phyloP scores from a whole-genome alignment of 306 rosid genomes.

The Cajanus cajan region DNA sequence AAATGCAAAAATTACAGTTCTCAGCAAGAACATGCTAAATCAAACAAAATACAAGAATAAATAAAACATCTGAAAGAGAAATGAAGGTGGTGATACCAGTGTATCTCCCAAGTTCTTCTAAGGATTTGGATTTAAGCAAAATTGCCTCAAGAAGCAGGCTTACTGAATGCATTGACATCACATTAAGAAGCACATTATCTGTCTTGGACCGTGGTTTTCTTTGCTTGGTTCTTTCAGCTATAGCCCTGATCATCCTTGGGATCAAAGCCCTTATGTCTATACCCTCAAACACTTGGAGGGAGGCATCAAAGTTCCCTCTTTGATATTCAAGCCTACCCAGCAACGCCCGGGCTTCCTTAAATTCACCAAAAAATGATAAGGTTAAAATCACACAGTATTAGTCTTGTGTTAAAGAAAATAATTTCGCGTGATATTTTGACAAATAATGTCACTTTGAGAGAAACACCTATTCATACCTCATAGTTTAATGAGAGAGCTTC shows the following conservation, averaged over 20 bases:
- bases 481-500: slow-evolving; percentile 91
- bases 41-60: slow-evolving; percentile 10
- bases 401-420: neutral
- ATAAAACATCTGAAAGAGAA: slow-evolving; percentile 16
- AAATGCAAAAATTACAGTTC: slow-evolving; percentile 1
- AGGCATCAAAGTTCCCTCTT: slow-evolving; percentile 84
- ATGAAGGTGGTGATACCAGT: slow-evolving; percentile 46
- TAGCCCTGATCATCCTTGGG: slow-evolving; percentile 77
- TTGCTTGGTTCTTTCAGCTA: slow-evolving; percentile 59
- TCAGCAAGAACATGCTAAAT: slow-evolving; percentile 15
- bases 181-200: slow-evolving; percentile 45
- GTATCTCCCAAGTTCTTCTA: slow-evolving; percentile 68
- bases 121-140: slow-evolving; percentile 81
- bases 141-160: slow-evolving; percentile 94
- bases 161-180: slow-evolving; percentile 92
- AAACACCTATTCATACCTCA: slow-evolving; percentile 53
- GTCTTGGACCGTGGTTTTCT: slow-evolving; percentile 55
- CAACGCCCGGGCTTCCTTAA: slow-evolving; percentile 94
- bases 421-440: neutral
- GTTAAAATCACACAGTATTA: neutral
- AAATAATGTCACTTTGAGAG: neutral
- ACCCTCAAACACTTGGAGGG: slow-evolving; percentile 92
- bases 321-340: slow-evolving; percentile 96
- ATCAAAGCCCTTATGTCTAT: slow-evolving; percentile 62
- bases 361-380: neutral